A percentile compares a stretch with the other conserved stretches of the same genome.
Evolutionary conservation across 1,284 basidiomycete genomes (phyloP).

Genomic region (Volvariella surrecta): DNA sequence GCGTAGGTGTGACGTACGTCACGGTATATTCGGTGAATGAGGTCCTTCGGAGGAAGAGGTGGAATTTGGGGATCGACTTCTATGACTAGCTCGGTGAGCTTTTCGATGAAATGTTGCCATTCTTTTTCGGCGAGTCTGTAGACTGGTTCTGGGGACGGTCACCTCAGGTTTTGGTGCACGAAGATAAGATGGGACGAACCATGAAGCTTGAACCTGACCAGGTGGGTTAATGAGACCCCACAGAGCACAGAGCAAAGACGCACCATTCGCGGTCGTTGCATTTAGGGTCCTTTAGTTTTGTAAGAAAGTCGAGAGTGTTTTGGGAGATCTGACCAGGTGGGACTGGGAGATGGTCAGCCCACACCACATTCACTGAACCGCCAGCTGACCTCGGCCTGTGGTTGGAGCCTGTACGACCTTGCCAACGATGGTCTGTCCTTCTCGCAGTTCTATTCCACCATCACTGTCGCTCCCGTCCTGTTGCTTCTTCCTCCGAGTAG

Average conservation of each 20-base stretch:
- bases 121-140: slow-evolving; percentile 80
- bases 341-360: slow-evolving; percentile 34
- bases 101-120: slow-evolving; percentile 78
- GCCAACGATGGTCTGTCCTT: slow-evolving; percentile 67
- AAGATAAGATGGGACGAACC: too few species aligned
- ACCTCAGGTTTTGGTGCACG: too few species aligned
- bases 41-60: slow-evolving; percentile 77
- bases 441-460: slow-evolving; percentile 40
- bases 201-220: slow-evolving; percentile 64
- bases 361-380: background rate
- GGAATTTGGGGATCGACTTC: slow-evolving; percentile 78
- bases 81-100: slow-evolving; percentile 55
- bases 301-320: slow-evolving; percentile 77
- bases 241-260: slow-evolving; percentile 13
- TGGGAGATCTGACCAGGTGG: slow-evolving; percentile 80
- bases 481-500: slow-evolving; percentile 14
- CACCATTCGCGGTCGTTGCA: slow-evolving; percentile 87
- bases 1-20: slow-evolving; percentile 44
- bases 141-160: slow-evolving; percentile 84
- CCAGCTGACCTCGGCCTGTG: slow-evolving; percentile 63
- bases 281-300: slow-evolving; percentile 60
- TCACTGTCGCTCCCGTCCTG: slow-evolving; percentile 21
- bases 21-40: slow-evolving; percentile 79
- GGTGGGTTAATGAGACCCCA: background rate
- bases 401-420: slow-evolving; percentile 68